Conservation (phyloP, 1,284 basidiomycete species). For the Grifola frondosa region DNA sequence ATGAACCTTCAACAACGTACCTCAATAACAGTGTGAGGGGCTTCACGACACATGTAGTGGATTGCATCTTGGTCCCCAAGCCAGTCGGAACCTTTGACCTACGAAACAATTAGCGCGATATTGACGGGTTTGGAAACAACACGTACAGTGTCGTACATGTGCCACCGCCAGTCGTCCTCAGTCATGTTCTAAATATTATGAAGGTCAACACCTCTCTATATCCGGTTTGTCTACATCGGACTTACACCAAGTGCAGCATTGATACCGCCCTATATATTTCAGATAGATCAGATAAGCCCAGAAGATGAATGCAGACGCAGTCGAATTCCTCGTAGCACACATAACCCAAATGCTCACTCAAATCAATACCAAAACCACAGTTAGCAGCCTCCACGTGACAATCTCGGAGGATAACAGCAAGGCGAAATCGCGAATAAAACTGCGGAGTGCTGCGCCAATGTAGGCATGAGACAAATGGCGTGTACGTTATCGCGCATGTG, state of each 20-base stretch:
- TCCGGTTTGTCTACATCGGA: too few species aligned
- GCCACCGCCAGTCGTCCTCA: constrained; percentile 99
- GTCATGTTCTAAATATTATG: constrained; percentile 95
- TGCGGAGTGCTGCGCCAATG: too few species aligned
- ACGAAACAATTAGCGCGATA: constrained; percentile 8
- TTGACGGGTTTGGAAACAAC: background rate
- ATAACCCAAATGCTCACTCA: too few species aligned
- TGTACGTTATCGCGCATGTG: too few species aligned
- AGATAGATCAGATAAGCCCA: too few species aligned
- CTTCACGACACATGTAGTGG: constrained; percentile 98
- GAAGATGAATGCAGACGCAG: constrained; percentile 20
- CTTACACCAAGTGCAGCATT: constrained; percentile 95
- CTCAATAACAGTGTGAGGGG: constrained; percentile 91
- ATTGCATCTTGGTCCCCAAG: constrained; percentile 99
- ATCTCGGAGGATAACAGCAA: too few species aligned
- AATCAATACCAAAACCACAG: too few species aligned
- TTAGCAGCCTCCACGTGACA: too few species aligned
- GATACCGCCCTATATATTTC: constrained; percentile 97
- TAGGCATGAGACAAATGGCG: too few species aligned
- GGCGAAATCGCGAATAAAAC: too few species aligned
- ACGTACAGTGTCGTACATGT: constrained; percentile 97
- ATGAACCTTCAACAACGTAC: constrained; percentile 40
- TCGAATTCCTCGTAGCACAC: background rate
- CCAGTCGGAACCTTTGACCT: constrained; percentile 99
- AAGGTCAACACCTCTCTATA: too few species aligned